A percentile compares a stretch with the other conserved stretches of the same genome.
These are phyloP conservation scores for Fusarium compactum DNA, from an alignment of 2,329 filamentous ascomycete genomes.

Conservation along the genomic window DNA sequence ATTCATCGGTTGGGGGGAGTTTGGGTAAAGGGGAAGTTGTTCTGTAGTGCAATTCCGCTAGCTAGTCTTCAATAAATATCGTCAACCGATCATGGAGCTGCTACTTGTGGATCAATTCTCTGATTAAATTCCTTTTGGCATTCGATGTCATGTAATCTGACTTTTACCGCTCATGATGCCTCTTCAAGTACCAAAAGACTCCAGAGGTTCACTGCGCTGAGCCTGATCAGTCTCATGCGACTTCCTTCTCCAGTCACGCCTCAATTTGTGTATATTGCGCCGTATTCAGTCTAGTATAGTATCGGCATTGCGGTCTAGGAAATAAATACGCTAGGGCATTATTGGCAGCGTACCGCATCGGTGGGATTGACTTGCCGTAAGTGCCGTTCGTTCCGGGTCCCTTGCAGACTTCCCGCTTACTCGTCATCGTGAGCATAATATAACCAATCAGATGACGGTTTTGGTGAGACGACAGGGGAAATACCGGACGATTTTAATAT, in stretches of 20 bases:
- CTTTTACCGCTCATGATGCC: neutral
- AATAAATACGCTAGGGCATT: neutral
- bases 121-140: neutral
- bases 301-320: neutral
- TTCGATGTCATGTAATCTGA: neutral
- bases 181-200: neutral
- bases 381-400: neutral
- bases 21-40: neutral
- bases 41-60: neutral
- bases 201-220: neutral
- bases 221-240: neutral
- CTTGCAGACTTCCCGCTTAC: neutral
- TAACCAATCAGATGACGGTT: neutral
- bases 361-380: neutral
- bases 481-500: neutral
- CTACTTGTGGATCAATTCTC: accelerated
- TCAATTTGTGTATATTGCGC: neutral
- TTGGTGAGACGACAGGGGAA: neutral
- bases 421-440: neutral
- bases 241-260: neutral
- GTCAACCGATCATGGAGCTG: neutral
- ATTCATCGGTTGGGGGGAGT: neutral
- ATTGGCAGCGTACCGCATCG: neutral
- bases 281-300: no score
- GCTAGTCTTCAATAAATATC: neutral